Base-by-base conservation (phyloP, 2,329 filamentous ascomycete genomes). In the Dactylonectria estremocensis region DNA sequence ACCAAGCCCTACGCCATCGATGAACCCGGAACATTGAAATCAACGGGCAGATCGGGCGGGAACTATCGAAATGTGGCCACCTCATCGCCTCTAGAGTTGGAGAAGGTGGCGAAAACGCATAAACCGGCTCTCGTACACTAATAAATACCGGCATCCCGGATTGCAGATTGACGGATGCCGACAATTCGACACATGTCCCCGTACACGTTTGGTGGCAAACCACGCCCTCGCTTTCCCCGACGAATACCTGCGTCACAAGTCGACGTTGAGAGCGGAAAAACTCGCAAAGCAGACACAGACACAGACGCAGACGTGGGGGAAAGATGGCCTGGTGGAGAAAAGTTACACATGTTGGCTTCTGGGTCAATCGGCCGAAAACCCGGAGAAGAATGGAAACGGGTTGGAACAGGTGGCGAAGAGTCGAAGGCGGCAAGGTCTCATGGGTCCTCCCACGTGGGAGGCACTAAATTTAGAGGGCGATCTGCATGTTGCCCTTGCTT, bases 381-480 rank as follows among this genome's bases (percentile, higher is more conserved):
- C 24, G 46, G 53, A 52, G 45, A 28, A 33, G n/a, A 31, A 37
- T 49, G 28, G 53, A 40, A 49, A 60, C 57, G 10, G 50, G 28
- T 9, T 53, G 31, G 50, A 18, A 13, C n/a, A 14, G 31, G 58
- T 63, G 60, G 64, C 37, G 35, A 62, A 46, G 59, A 7, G 53
- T 33, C 64, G 43, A 52, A 46, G 59, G 40, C 22, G 40, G 16
- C 40, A 43, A 43, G 40, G 40, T 22, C 37, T 43, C 49, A 56
- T 49, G 63, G 63, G 31, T 37, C 62, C 43, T 16, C 52, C 64
- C 64, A 66, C 64, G 64, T 66, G 64, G 57, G 20, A 53, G 20
- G 59, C 53, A 48, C 64, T 62, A 66, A 66, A 55, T 58, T 66
- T 66, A 66, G 64, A 56, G 58, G 52, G 50, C 48, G 64, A 66